Conservation (phyloP, 164 flowering plant genomes). For the Magnolia kwangsiensis region DNA sequence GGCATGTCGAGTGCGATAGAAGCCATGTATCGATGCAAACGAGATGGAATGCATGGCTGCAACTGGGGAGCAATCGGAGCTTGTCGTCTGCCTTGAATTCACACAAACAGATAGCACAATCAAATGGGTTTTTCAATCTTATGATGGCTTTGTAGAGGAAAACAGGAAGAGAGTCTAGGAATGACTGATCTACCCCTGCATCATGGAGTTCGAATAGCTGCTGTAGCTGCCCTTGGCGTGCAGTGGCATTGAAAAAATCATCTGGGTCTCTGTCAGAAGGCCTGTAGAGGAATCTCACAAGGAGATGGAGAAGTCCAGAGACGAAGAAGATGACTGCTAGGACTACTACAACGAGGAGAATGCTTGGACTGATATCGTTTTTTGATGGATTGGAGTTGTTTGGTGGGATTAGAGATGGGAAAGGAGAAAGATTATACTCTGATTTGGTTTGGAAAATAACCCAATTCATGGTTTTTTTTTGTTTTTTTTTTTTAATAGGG, state of each 20-base stretch:
- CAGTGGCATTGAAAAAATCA: conserved; percentile 57
- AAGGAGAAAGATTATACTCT: background rate
- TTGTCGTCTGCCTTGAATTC: conserved; percentile 85
- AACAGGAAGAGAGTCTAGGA: conserved; percentile 83
- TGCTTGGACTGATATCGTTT: conserved; percentile 68
- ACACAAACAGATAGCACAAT: conserved; percentile 94
- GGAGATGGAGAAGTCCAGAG: conserved; percentile 84
- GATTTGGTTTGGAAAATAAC: too few species aligned
- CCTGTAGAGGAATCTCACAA: conserved; percentile 66
- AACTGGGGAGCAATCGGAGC: conserved; percentile 84
- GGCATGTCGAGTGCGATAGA: conserved; percentile 93
- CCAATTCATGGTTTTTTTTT: too few species aligned
- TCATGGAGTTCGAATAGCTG: conserved; percentile 92
- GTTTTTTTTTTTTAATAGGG: too few species aligned
- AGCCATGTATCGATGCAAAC: conserved; percentile 98
- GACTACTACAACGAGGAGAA: conserved; percentile 68
- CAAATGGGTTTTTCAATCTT: conserved; percentile 80
- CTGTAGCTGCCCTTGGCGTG: conserved; percentile 87
- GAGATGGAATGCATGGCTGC: conserved; percentile 96
- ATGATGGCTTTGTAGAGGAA: conserved; percentile 78
- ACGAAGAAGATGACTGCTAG: conserved; percentile 83
- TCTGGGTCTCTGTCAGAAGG: conserved; percentile 52
- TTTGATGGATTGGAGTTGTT: conserved; percentile 19
- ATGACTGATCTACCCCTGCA: conserved; percentile 90
- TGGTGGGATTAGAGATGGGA: conserved; percentile 19